Base-by-base conservation (phyloP, 768 basidiomycete species). In the Tylopilus plumbeoviolaceoides region DNA sequence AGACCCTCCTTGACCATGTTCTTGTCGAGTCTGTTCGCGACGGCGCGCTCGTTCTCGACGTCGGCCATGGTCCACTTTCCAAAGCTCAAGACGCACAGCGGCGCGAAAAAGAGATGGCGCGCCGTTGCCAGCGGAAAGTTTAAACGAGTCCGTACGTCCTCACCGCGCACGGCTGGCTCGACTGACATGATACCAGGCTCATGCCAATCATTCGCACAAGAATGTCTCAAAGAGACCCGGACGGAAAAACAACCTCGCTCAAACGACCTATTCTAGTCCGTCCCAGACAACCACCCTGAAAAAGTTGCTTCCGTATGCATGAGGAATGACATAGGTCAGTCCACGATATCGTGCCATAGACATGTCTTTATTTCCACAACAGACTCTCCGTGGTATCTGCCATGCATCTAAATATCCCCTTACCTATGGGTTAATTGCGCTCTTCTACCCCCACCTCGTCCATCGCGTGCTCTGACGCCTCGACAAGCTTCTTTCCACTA, bases 81-180 rank as follows among this genome's bases (percentile, higher is more conserved):
- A 48, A 91, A 91, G 72, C 72, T 91, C 60, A 91, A 91, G 69
- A 80, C 85, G 1, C 89, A 91, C 65, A 85, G 82, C 4, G 89
- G 88, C 10, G 79, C 89, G 21, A 90, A 90, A 73, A 91, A 91
- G 70, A 75, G 89, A 55, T 91, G 87, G 87, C 74, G 80, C 52
- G 83, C 85, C 4, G 68, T 89, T 42, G 79, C 80, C n/a, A 83
- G 80, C 23, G 80, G 82, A 42, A 65, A 73, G 15, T 91, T 89
- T 75, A 90, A 91, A 75, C 85, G 88, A 59, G 88, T 90, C 54
- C 41, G 84, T 72, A 17, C 33, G 23, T 27, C 31, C 21, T 36
- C 17, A 33, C 7, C 2, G 28, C 14, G n/a, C 18, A 3, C 44
- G 23, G 45, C 45, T 20, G n/a, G 47, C 10, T 12, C 28, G 8